Base-by-base conservation (phyloP, 176 grass and related monocot species). In the Miscanthus lutarioriparius region DNA sequence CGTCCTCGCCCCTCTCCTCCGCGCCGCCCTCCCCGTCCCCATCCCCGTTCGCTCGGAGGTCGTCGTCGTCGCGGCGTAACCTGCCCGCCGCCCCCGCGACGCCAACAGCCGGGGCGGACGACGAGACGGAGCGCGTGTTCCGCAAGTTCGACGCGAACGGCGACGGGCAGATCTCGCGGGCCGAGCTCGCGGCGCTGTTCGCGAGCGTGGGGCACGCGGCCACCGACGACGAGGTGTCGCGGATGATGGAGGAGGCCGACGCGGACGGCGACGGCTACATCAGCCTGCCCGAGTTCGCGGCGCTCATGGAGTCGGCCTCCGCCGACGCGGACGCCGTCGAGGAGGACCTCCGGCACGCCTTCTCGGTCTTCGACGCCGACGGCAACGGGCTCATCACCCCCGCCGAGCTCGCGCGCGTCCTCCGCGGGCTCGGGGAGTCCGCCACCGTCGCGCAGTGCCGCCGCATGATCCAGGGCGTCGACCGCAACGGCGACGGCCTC, bases 81-180 rank as follows among this genome's bases (percentile, higher is more conserved):
- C 47, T 17, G 47, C 16, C 49, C 17, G 45, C 26, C 16, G 30
- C 30, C 30, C 30, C 30, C 2, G 30, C 30, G 30, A 30, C 30
- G 30, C 30, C 30, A 30, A 30, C 30, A 30, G 30, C 30, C 32
- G 27, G 73, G 43, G 26, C 62, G n/a, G 85, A 74, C 39, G 96
- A 96, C 39, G 96, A 96, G 82, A 72, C 91, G 64, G 86, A 89
- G 90, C 87, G 93, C 2, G 86, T 99, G 19, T 99, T 99, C 83
- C 80, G 86, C 5, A 99, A 99, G 88, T 99, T 99, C 82, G 96
- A 99, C 86, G 82, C 90, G 0, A 92, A 99, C 78, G 97, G 97
- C 10, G 97, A 99, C 80, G 97, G 97, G 0, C 82, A 53, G 58
- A 92, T 99, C 79, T 96, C 93, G 22, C 89, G 86, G 0, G 3